Conservation (phyloP, 1,139 yeast species). For the Kodamaea sp. region DNA sequence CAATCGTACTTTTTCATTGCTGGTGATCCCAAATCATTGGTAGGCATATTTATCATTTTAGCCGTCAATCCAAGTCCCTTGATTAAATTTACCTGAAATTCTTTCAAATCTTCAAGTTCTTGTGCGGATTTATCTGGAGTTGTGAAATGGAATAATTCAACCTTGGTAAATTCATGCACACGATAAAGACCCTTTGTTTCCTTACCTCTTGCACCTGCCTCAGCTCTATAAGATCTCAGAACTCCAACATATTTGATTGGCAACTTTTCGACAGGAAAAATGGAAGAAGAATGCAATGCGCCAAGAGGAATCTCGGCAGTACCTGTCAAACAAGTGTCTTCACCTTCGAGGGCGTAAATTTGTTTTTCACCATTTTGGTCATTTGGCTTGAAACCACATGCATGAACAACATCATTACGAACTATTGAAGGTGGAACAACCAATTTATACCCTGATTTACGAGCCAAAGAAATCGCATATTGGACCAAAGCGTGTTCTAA, state of each 20-base stretch:
- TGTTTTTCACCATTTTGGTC: conserved; percentile 88
- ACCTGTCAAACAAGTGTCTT: conserved; percentile 69
- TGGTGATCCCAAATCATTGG: conserved; percentile 88
- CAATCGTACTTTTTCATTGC: conserved; percentile 90
- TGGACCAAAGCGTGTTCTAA: conserved; percentile 88
- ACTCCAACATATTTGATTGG: conserved; percentile 74
- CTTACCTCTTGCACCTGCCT: conserved; percentile 94
- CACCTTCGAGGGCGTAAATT: conserved; percentile 58
- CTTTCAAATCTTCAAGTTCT: conserved; percentile 58
- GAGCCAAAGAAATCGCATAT: conserved; percentile 67
- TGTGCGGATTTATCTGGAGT: conserved; percentile 39
- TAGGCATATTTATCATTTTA: conserved; percentile 83
- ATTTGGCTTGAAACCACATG: conserved; percentile 95
- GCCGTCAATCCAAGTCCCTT: conserved; percentile 72
- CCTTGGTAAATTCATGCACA: conserved; percentile 97
- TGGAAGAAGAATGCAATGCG: conserved; percentile 50
- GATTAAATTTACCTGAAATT: conserved; percentile 64
- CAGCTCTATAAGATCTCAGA: conserved; percentile 88
- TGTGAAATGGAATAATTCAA: conserved; percentile 85
- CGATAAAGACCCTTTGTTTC: conserved; percentile 91
- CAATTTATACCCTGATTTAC: conserved; percentile 63
- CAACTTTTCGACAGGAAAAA: conserved; percentile 22
- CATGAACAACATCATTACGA: conserved; percentile 68
- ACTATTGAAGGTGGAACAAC: conserved; percentile 86
- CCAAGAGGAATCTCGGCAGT: conserved; percentile 97